Evolutionary conservation across 2,329 filamentous ascomycete genomes (phyloP), one percentile per base, ranked within the genome.

Genomic region (Colletotrichum lindemuthianum): DNA sequence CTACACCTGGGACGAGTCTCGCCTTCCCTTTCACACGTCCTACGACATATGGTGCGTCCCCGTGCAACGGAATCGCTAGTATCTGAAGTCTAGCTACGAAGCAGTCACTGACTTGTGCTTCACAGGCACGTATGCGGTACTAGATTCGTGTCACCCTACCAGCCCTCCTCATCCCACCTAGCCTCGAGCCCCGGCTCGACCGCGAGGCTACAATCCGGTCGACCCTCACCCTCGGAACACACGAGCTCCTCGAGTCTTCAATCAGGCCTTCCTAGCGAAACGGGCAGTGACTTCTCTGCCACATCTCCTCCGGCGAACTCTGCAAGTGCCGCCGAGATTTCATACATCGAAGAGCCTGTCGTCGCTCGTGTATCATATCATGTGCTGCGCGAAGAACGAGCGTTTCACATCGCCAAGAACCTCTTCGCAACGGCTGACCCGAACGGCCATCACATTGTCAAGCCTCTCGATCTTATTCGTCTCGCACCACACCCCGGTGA

Each of bases 291-390:
- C 57, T 72, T 77, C 64, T 75, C 78, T 37, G 69, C 75, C 68
- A 66, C 71, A 37, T 79, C 78, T 24, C 76, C 75, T 43, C 74
- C 70, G 47, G 69, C 68, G 71, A 56, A 51, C 34, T 73, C 60
- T 57, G 70, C 76, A 59, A 73, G 78, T 1, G 79, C 78, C 43
- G 77, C 70, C 72, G 83, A 89, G 72, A 78, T 83, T 67, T 81
- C 82, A 45, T 86, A 84, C 66, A 72, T 87, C 48, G 90, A 88
- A 77, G 84, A 88, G 66, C 84, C 86, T 8, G 89, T 97, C 6
- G 82, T 97, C 34, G 95, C 93, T 47, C 89, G 93, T 24, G 84
- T 97, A 48, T 97, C 94, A 0, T 90, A 87, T 67, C 92, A 97
- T 77, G 85, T 90, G 13, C 81, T 97, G 56, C 88, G 94, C 8